Conservation (phyloP, 257 asterid species). For the Ocimum tenuiflorum region DNA sequence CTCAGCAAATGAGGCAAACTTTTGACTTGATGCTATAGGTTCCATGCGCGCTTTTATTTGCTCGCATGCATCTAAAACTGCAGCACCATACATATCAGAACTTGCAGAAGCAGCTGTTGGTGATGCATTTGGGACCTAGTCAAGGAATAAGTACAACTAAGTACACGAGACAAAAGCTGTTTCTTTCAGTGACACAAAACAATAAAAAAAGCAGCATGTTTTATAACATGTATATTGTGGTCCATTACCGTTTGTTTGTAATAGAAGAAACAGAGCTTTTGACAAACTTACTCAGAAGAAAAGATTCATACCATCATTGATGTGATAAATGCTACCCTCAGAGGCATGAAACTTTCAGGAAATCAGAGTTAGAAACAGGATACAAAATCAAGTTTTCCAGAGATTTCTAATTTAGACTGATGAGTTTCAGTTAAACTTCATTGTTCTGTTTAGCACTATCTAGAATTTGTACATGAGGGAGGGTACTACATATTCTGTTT, state of each 20-base stretch:
- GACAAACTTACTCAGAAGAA: background rate
- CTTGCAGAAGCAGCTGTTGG: constrained; percentile 99
- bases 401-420: background rate
- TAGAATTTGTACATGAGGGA: background rate
- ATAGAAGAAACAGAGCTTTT: background rate
- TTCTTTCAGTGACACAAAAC: background rate
- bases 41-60: constrained; percentile 90
- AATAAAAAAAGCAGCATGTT: background rate
- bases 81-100: constrained; percentile 94
- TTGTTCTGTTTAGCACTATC: background rate
- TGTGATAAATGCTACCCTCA: background rate
- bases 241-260: background rate
- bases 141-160: constrained; percentile 1
- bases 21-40: constrained; percentile 48
- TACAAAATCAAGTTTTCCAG: background rate
- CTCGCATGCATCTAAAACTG: constrained; percentile 92
- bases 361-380: background rate
- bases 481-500: background rate
- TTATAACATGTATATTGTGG: background rate
- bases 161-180: background rate
- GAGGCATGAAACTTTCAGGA: background rate
- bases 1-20: constrained; percentile 67
- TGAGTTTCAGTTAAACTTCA: background rate
- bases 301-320: background rate
- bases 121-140: constrained; percentile 90